Percentiles rank a stretch among this genome's conserved stretches.
phyloP scores from a whole-genome alignment of 345 rosid genomes.

The Eucalyptus lansdowneana region DNA sequence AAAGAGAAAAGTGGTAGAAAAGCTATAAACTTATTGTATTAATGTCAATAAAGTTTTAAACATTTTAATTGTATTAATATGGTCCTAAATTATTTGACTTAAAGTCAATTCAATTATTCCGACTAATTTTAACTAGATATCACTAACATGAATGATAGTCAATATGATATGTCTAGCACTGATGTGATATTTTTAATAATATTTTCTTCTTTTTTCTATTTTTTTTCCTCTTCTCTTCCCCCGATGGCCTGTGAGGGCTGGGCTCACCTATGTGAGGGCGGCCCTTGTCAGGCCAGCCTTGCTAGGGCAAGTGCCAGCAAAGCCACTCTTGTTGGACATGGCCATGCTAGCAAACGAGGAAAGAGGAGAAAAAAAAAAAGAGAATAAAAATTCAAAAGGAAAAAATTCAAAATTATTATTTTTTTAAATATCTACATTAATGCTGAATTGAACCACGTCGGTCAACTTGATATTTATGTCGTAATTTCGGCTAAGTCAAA shows the following conservation, averaged over 20 bases:
- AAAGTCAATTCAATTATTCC: too few species aligned
- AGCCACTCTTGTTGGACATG: neutral
- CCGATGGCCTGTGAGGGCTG: rapidly evolving
- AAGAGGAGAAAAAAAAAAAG: too few species aligned
- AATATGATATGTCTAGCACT: rapidly evolving
- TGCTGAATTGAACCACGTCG: rapidly evolving
- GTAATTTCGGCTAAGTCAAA: too few species aligned
- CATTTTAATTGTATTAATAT: rapidly evolving
- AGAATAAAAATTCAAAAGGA: too few species aligned
- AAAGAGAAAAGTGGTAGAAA: too few species aligned
- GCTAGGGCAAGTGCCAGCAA: neutral
- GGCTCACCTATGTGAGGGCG: neutral
- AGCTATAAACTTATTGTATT: too few species aligned
- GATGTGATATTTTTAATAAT: too few species aligned
- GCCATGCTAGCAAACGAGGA: rapidly evolving
- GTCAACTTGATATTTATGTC: rapidly evolving
- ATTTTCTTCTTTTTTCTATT: too few species aligned
- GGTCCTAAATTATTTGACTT: neutral
- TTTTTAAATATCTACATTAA: neutral
- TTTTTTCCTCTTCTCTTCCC: neutral
- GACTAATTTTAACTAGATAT: rapidly evolving
- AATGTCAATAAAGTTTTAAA: neutral
- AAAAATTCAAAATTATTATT: too few species aligned
- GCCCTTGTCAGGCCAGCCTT: neutral
- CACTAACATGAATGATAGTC: rapidly evolving